Evolutionary conservation across 371 early-diverging fungal genomes (phyloP).

Genomic region (Lichtheimia corymbifera): DNA sequence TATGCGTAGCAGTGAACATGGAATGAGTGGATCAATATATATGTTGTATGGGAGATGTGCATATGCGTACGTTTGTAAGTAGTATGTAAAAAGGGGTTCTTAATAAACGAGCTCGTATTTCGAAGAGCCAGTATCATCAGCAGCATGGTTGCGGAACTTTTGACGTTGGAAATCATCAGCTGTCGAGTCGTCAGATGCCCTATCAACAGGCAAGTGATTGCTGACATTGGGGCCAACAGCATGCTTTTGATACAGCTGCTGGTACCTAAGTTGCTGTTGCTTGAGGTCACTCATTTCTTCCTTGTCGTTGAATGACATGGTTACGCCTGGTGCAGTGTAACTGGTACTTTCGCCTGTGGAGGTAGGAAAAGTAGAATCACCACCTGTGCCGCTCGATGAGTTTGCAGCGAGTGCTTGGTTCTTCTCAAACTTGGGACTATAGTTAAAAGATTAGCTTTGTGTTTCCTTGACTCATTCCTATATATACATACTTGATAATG

Average conservation of each 20-base stretch:
- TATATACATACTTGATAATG: slow-evolving; percentile 24
- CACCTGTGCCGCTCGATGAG: slow-evolving; percentile 3
- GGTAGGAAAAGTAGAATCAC: not conserved
- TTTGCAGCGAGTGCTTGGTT: slow-evolving; percentile 11
- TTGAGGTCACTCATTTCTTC: slow-evolving; percentile 17
- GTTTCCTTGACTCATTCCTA: not conserved
- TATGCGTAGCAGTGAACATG: no score
- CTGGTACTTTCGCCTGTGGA: not conserved
- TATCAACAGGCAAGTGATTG: not conserved
- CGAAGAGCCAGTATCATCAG: slow-evolving; percentile 7
- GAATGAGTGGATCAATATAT: not conserved
- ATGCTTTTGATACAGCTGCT: slow-evolving; percentile 18
- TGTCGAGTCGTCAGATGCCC: not conserved
- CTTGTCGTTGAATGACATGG: slow-evolving; percentile 1
- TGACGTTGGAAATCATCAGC: not conserved
- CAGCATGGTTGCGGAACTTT: not conserved
- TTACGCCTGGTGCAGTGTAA: slow-evolving; percentile 6
- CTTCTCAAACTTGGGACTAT: slow-evolving; percentile 16
- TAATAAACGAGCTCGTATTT: slow-evolving; percentile 8
- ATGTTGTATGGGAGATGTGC: not conserved
- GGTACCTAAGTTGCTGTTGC: slow-evolving; percentile 20
- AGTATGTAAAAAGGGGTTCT: not conserved
- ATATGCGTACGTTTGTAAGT: not conserved
- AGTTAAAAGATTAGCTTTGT: not conserved
- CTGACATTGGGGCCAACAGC: slow-evolving; percentile 6